Evolutionary conservation across 2,329 filamentous ascomycete species (phyloP).

Genomic region (Clarireedia sp.): DNA sequence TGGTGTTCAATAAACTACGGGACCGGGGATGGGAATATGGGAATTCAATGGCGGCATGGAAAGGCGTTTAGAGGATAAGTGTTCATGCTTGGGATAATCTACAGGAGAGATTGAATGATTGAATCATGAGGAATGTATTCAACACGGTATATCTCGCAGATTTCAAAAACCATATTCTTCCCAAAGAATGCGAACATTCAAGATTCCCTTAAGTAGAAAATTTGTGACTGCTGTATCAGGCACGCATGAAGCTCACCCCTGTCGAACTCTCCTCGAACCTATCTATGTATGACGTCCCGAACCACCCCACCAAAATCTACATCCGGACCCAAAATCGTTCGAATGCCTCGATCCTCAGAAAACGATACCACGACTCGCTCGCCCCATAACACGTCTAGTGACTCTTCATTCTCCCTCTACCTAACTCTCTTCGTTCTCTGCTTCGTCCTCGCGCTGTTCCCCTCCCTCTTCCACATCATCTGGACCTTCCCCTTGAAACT

Average conservation of each 20-base stretch:
- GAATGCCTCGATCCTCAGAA: slow-evolving; percentile 14
- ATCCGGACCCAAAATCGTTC: slow-evolving; percentile 6
- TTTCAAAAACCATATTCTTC: not conserved
- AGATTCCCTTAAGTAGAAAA: too few species aligned
- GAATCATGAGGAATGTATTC: not conserved
- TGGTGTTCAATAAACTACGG: slow-evolving; percentile 32
- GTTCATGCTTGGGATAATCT: slow-evolving; percentile 13
- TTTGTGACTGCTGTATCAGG: not conserved
- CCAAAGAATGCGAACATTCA: not conserved
- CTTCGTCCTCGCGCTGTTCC: slow-evolving; percentile 45
- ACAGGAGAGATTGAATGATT: not conserved
- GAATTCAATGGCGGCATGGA: not conserved
- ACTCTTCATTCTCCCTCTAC: slow-evolving; percentile 21
- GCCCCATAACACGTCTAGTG: slow-evolving; percentile 12
- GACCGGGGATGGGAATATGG: not conserved
- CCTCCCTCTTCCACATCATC: slow-evolving; percentile 43
- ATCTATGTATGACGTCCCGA: not conserved
- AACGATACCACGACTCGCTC: slow-evolving; percentile 9
- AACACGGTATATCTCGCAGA: not conserved
- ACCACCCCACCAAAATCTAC: slow-evolving; percentile 5
- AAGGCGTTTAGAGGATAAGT: slow-evolving; percentile 18
- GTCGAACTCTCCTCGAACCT: not conserved
- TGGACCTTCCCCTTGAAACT: slow-evolving; percentile 41
- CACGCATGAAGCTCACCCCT: not conserved
- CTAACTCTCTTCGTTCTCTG: slow-evolving; percentile 41